A percentile compares a stretch with the other conserved stretches of the same genome.
Conservation (phyloP, 2,329 filamentous ascomycete genomes). For the Pseudocercospora musae region DNA sequence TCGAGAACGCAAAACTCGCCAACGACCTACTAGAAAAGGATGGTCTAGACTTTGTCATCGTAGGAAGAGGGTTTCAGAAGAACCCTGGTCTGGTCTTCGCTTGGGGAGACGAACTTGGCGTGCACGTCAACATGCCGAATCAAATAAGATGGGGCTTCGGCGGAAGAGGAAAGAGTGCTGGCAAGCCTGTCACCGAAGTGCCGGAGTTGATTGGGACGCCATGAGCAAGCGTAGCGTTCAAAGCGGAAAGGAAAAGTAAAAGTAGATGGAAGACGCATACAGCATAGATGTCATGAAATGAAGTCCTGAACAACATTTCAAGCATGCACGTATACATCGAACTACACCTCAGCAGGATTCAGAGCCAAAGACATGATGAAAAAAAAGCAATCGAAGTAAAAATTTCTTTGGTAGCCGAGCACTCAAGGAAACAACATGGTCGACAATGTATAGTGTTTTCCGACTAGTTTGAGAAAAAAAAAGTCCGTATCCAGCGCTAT, state of each 20-base stretch:
- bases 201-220: constrained; percentile 6
- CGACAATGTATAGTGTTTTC: too few species aligned
- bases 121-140: constrained; percentile 68
- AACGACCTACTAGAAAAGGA: constrained; percentile 54
- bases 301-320: too few species aligned
- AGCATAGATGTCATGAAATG: too few species aligned
- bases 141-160: constrained; percentile 64
- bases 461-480: too few species aligned
- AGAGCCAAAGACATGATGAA: too few species aligned
- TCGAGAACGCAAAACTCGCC: constrained; percentile 67
- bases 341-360: too few species aligned
- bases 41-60: constrained; percentile 65
- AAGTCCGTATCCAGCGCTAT: neutral
- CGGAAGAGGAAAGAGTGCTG: constrained; percentile 40
- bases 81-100: constrained; percentile 54
- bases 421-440: too few species aligned
- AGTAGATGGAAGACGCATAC: too few species aligned
- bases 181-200: constrained; percentile 23
- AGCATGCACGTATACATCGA: too few species aligned
- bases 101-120: constrained; percentile 68
- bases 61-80: constrained; percentile 74
- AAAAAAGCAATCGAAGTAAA: too few species aligned
- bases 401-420: too few species aligned
- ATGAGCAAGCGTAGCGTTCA: neutral
- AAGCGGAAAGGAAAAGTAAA: too few species aligned